phyloP scores from a whole-genome alignment of 257 asterid species.

The Striga asiatica region DNA sequence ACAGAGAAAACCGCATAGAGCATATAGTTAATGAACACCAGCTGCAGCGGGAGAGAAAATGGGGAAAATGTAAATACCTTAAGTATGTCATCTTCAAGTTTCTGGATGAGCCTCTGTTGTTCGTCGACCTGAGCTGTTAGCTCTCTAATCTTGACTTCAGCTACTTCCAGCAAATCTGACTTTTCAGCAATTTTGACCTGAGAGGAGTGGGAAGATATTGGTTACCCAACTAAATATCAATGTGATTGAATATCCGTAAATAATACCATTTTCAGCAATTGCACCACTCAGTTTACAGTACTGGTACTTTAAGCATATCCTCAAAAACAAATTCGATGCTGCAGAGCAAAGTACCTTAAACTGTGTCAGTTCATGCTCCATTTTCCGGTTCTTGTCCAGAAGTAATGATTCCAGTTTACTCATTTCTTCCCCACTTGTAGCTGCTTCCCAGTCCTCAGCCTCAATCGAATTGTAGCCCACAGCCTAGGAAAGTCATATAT shows the following conservation, averaged over 20 bases:
- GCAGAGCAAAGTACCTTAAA: conserved; percentile 47
- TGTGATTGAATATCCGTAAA: background rate
- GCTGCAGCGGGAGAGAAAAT: background rate
- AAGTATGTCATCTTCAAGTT: conserved; percentile 91
- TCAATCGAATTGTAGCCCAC: conserved; percentile 98
- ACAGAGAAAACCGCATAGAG: background rate
- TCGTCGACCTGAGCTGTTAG: conserved; percentile 53
- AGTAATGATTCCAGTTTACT: conserved; percentile 93
- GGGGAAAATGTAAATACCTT: conserved; percentile 35
- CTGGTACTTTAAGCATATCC: background rate
- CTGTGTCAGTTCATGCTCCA: conserved; percentile 97
- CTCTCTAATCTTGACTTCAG: conserved; percentile 60
- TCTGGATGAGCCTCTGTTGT: conserved; percentile 87
- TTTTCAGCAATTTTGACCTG: conserved; percentile 84
- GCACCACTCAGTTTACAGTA: background rate
- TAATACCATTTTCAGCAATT: conserved; percentile 6
- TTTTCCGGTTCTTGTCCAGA: conserved; percentile 94
- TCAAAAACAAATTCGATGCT: conserved; percentile 1
- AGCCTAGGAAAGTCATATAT: conserved; percentile 42
- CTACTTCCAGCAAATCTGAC: conserved; percentile 75
- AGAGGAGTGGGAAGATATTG: conserved; percentile 15
- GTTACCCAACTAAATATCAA: conserved; percentile 7
- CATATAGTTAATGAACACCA: background rate
- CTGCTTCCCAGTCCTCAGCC: conserved; percentile 99
- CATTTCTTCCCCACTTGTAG: conserved; percentile 96